A percentile compares a stretch with the other conserved stretches of the same genome.
Conservation (phyloP, 257 asterid species). For the Nyctanthes arbortristis region DNA sequence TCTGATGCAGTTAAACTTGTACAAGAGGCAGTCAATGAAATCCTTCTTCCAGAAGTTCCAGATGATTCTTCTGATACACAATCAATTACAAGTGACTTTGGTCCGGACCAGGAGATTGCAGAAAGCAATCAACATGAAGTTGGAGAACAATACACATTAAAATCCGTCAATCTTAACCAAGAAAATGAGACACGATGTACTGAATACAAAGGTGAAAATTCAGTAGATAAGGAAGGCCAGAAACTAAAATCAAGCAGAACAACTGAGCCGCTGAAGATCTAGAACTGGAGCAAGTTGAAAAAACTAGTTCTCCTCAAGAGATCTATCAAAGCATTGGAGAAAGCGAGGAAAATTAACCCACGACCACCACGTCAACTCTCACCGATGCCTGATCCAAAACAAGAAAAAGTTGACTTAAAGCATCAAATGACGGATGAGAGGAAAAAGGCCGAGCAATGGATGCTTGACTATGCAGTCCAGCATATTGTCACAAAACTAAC, state of each 20-base stretch:
- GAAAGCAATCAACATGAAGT: conserved; percentile 26
- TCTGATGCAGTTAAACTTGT: conserved; percentile 73
- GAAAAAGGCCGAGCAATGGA: conserved; percentile 92
- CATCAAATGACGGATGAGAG: conserved; percentile 71
- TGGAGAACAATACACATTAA: conserved; percentile 11
- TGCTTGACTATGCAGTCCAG: conserved; percentile 91
- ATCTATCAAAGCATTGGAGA: conserved; percentile 76
- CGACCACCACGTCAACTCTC: conserved; percentile 27
- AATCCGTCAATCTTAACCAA: conserved; percentile 12
- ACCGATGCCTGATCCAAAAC: conserved; percentile 27
- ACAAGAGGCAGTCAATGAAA: conserved; percentile 86
- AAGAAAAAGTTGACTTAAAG: conserved; percentile 62
- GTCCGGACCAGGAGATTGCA: conserved; percentile 37
- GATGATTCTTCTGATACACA: conserved; percentile 55
- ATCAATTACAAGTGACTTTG: conserved; percentile 47
- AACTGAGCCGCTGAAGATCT: conserved; percentile 37
- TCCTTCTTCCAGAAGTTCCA: conserved; percentile 63
- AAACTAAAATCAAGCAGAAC: conserved; percentile 11
- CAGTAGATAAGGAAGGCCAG: conserved; percentile 19
- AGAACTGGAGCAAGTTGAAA: conserved; percentile 87
- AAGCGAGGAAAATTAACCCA: conserved; percentile 45
- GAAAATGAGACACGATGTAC: conserved; percentile 12
- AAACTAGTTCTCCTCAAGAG: conserved; percentile 65
- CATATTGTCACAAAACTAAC: conserved; percentile 69
- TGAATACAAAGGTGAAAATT: conserved; percentile 5